Evolutionary conservation across 2,329 filamentous ascomycete species (phyloP).

Genomic region (Aspergillus sp.): DNA sequence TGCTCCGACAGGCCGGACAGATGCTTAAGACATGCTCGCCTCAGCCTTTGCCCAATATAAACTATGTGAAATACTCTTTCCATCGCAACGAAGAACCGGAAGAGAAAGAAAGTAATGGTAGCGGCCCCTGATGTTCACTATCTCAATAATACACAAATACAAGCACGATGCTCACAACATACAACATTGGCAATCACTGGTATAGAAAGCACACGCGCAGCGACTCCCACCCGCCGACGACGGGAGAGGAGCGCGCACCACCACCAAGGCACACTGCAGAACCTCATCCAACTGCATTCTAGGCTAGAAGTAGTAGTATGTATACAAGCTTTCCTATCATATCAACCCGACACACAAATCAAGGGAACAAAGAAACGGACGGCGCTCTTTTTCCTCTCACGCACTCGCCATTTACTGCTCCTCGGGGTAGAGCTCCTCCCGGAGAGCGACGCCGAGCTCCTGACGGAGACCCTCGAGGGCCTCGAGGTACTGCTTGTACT

Average conservation of each 20-base stretch:
- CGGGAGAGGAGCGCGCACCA: not conserved
- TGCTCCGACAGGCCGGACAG: too few relatives aligned
- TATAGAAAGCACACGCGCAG: conserved; percentile 22
- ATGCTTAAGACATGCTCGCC: too few relatives aligned
- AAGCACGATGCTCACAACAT: conserved; percentile 14
- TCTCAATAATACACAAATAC: conserved; percentile 21
- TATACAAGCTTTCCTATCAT: conserved; percentile 39
- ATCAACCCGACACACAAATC: conserved; percentile 26
- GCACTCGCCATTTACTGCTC: conserved; percentile 34
- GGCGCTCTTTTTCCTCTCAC: conserved; percentile 3
- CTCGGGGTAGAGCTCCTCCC: conserved; percentile 86
- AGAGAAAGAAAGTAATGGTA: not conserved
- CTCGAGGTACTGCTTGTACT: conserved; percentile 93
- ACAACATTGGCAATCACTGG: conserved; percentile 21
- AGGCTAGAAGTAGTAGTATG: conserved; percentile 29
- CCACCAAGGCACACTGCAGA: not conserved
- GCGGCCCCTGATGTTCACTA: conserved; percentile 17
- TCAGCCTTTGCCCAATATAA: too few relatives aligned
- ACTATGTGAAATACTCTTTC: too few relatives aligned
- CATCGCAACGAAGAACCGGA: too few relatives aligned
- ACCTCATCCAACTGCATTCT: conserved; percentile 32
- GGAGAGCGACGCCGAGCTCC: conserved; percentile 87
- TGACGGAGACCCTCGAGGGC: conserved; percentile 90
- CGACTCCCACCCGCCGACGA: not conserved
- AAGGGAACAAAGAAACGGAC: conserved; percentile 15